Conservation (phyloP, 208 protist genomes). For the Endotrypanum monterogeii region DNA sequence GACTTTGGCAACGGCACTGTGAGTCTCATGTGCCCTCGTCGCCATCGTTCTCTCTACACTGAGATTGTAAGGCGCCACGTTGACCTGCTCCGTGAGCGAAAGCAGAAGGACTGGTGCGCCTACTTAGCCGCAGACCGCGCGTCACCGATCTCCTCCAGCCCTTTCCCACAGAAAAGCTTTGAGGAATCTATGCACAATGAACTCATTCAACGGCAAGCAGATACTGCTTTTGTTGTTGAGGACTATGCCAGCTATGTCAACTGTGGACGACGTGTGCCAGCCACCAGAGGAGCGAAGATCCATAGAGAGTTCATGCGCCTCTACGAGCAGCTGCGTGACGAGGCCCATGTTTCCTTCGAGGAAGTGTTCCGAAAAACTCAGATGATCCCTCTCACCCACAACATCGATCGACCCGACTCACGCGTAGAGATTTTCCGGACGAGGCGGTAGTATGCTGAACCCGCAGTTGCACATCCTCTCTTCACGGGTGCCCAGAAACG, state of each 20-base stretch:
- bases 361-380: conserved; percentile 59
- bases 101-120: conserved; percentile 63
- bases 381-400: conserved; percentile 48
- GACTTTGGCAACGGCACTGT: conserved; percentile 82
- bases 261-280: conserved; percentile 70
- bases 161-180: conserved; percentile 60
- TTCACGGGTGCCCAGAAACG: not conserved
- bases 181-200: conserved; percentile 63
- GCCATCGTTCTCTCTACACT: conserved; percentile 75
- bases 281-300: conserved; percentile 47
- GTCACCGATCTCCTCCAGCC: conserved; percentile 21
- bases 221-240: conserved; percentile 79
- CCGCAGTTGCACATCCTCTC: not conserved
- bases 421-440: conserved; percentile 61
- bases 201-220: conserved; percentile 48
- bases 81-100: conserved; percentile 40
- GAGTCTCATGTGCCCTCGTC: conserved; percentile 82
- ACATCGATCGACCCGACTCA: conserved; percentile 39
- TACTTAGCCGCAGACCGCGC: conserved; percentile 34
- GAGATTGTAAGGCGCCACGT: conserved; percentile 60
- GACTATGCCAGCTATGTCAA: conserved; percentile 93
- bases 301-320: conserved; percentile 64
- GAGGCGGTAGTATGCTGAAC: conserved; percentile 4
- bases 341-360: conserved; percentile 41
- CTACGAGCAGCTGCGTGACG: conserved; percentile 46